Percentiles rank a stretch among this genome's conserved stretches.
These are phyloP conservation scores for Lipomyces lipofer DNA, from an alignment of 805 yeast genomes.

Conservation along the genomic window DNA sequence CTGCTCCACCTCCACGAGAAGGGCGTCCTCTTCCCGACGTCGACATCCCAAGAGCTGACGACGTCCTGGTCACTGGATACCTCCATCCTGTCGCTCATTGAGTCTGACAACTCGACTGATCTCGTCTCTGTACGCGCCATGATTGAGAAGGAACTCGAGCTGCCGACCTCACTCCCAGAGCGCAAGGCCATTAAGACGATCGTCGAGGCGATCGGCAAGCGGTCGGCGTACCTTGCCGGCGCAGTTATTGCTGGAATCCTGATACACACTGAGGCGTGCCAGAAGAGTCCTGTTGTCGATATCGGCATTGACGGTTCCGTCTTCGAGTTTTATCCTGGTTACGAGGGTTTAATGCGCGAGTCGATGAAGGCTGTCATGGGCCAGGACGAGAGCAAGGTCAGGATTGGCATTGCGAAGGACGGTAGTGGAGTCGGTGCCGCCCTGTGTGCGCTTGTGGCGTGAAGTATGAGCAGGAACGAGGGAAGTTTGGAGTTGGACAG, in stretches of 20 bases:
- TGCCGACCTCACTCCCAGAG: slow-evolving; percentile 59
- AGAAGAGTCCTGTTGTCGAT: slow-evolving; percentile 75
- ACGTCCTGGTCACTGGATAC: slow-evolving; percentile 77
- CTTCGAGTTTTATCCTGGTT: slow-evolving; percentile 90
- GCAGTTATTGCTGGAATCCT: slow-evolving; percentile 85
- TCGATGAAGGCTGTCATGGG: slow-evolving; percentile 63
- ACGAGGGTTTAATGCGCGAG: slow-evolving; percentile 73
- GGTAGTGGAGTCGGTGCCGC: slow-evolving; percentile 99
- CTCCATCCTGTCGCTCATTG: slow-evolving; percentile 81
- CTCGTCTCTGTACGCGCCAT: slow-evolving; percentile 49
- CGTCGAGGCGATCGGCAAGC: slow-evolving; percentile 75
- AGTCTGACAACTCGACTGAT: slow-evolving; percentile 77
- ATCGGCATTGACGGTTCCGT: slow-evolving; percentile 96
- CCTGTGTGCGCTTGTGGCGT: slow-evolving; percentile 65
- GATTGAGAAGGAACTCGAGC: slow-evolving; percentile 63
- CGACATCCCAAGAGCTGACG: slow-evolving; percentile 41
- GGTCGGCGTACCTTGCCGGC: slow-evolving; percentile 90
- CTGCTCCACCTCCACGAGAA: slow-evolving; percentile 62
- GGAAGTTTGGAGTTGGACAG: no score
- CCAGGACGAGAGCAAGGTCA: slow-evolving; percentile 70
- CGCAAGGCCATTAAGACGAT: slow-evolving; percentile 69
- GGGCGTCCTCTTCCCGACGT: slow-evolving; percentile 52
- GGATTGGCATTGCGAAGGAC: slow-evolving; percentile 82
- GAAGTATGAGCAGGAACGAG: no score
- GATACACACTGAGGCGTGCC: slow-evolving; percentile 64